Evolutionary conservation across 768 basidiomycete species (phyloP).

Genomic region (Crepidotus variabilis): DNA sequence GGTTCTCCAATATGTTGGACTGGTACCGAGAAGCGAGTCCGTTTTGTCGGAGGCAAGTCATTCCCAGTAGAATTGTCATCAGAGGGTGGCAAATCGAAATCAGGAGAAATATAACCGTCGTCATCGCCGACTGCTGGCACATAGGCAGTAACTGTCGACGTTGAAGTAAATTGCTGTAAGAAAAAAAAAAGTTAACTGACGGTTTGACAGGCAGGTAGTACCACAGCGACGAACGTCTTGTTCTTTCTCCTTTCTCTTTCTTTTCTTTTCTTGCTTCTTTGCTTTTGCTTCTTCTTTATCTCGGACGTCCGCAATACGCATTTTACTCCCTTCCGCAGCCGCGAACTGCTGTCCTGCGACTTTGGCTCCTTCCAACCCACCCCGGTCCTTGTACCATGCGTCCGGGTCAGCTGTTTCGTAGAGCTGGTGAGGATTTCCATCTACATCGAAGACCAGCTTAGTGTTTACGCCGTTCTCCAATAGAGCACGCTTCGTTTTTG

Average conservation of each 20-base stretch:
- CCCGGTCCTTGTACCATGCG: conserved; percentile 62
- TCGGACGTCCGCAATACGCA: conserved; percentile 62
- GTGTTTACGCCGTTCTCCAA: conserved; percentile 57
- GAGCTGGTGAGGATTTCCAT: conserved; percentile 73
- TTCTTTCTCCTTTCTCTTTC: conserved; percentile 84
- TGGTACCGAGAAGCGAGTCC: conserved; percentile 14
- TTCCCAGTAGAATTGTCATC: conserved; percentile 28
- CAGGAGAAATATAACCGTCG: conserved; percentile 71
- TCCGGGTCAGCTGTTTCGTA: conserved; percentile 81
- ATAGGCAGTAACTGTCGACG: conserved; percentile 30
- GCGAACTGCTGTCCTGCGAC: conserved; percentile 69
- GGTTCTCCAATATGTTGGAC: conserved; percentile 8
- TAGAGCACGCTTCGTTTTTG: conserved; percentile 68
- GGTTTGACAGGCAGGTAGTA: conserved; percentile 1
- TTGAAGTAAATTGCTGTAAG: conserved; percentile 25
- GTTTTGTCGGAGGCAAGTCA: conserved; percentile 28
- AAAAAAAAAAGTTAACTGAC: conserved; percentile 9
- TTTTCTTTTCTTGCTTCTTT: conserved; percentile 89
- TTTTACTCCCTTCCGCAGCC: conserved; percentile 66
- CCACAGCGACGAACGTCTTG: conserved; percentile 31
- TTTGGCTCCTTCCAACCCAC: conserved; percentile 60
- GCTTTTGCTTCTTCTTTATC: conserved; percentile 85
- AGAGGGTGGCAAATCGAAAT: conserved; percentile 49
- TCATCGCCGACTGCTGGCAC: conserved; percentile 33
- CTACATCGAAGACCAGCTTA: conserved; percentile 90